Conservation (phyloP, 345 rosid species). For the Eucalyptus virginea region DNA sequence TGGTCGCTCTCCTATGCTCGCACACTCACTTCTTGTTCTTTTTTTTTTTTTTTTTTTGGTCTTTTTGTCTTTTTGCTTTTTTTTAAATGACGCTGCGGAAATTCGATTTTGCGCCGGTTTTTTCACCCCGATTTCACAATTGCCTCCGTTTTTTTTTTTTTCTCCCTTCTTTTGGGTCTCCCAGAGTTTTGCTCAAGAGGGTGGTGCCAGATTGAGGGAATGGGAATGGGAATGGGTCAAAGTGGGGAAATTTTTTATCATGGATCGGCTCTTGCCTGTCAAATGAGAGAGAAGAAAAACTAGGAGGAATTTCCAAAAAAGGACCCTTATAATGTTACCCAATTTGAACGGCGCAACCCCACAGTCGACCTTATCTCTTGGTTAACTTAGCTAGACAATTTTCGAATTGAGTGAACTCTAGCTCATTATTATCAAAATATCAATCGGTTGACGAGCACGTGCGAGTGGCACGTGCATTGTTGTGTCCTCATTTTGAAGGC, state of each 20-base stretch:
- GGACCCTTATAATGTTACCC: background rate
- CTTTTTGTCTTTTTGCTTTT: background rate
- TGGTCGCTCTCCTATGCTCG: conserved; percentile 1
- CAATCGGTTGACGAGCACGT: fast-evolving
- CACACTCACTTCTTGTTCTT: conserved; percentile 1
- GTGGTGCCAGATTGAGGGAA: background rate
- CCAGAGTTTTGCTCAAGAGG: background rate
- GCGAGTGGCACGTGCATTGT: background rate
- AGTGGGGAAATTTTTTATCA: background rate
- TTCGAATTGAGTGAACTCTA: background rate
- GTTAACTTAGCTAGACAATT: background rate
- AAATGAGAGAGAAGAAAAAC: background rate
- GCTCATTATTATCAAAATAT: background rate
- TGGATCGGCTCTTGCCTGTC: background rate
- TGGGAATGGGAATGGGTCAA: background rate
- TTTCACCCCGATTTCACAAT: background rate
- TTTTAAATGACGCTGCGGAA: background rate
- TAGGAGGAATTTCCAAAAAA: background rate
- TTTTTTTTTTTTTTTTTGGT: background rate
- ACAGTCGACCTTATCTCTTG: background rate
- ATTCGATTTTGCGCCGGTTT: background rate
- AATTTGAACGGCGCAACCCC: fast-evolving
- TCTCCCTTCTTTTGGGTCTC: background rate
- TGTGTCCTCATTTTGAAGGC: background rate
- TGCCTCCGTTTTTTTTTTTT: background rate